Percentiles rank a stretch among this genome's conserved stretches.
phyloP scores from a whole-genome alignment of 495 filamentous ascomycete genomes.

The Apiosordaria backusii region DNA sequence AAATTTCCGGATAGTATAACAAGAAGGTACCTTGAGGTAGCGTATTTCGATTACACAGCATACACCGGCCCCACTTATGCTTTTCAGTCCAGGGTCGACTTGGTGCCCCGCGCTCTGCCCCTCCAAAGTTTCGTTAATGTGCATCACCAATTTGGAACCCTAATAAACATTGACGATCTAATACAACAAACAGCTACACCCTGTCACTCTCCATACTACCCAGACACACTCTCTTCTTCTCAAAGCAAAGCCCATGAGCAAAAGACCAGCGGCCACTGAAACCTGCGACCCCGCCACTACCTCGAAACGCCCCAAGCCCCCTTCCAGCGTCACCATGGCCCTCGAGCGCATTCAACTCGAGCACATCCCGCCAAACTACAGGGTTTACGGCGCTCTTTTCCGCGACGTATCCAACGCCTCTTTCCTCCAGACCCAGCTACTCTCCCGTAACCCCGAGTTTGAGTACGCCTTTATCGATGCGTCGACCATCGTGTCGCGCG shows the following conservation, averaged over 20 bases:
- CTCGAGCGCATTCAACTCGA: constrained; percentile 60
- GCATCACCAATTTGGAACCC: neutral
- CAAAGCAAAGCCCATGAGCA: neutral
- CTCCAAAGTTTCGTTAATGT: neutral
- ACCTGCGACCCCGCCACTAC: neutral
- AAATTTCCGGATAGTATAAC: neutral
- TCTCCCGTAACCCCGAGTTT: constrained; percentile 74
- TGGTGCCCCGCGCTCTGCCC: constrained; percentile 13
- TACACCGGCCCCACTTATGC: neutral
- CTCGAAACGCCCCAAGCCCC: neutral
- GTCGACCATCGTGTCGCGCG: constrained; percentile 59
- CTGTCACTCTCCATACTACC: no score
- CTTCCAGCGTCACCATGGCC: constrained; percentile 11
- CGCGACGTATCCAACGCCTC: constrained; percentile 69
- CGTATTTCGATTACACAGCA: neutral
- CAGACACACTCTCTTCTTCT: no score
- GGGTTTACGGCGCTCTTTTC: constrained; percentile 70
- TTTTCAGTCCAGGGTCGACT: neutral
- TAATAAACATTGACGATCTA: neutral
- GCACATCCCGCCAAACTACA: constrained; percentile 62
- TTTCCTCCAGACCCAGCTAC: constrained; percentile 74
- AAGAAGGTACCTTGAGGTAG: neutral
- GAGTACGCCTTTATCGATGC: constrained; percentile 95
- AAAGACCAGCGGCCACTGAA: neutral
- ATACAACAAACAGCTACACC: neutral